phyloP scores from a whole-genome alignment of 1,284 basidiomycete species.

The Cryptococcus neoformans region DNA sequence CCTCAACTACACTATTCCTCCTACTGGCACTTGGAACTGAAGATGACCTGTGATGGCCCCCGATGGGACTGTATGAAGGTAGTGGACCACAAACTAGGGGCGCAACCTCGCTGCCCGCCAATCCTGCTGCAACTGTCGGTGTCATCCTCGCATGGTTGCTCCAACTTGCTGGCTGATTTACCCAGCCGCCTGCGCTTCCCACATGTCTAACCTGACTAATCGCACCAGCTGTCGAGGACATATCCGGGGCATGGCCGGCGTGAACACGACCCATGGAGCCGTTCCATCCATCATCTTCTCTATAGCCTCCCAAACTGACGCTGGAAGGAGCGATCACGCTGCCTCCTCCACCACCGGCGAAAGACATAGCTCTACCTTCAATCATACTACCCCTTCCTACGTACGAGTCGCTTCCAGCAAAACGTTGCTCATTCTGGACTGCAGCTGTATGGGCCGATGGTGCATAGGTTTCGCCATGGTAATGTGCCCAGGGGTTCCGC shows the following conservation, averaged over 20 bases:
- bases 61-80: too few species aligned
- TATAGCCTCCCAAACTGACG: constrained; percentile 2
- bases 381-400: neutral
- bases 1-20: neutral
- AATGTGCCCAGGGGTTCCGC: constrained; percentile 30
- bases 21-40: neutral
- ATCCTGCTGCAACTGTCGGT: constrained; percentile 4
- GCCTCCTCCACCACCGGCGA: neutral
- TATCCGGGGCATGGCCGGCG: constrained; percentile 25
- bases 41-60: neutral
- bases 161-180: constrained; percentile 16
- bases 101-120: neutral
- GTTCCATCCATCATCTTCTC: constrained; percentile 33
- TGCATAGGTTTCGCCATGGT: constrained; percentile 24
- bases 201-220: neutral
- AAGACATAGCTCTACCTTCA: neutral
- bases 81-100: neutral
- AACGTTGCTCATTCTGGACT: neutral
- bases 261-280: constrained; percentile 25
- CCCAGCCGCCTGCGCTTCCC: constrained; percentile 7
- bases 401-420: neutral
- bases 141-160: constrained; percentile 27
- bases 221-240: constrained; percentile 21
- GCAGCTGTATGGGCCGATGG: constrained; percentile 8
- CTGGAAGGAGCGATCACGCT: constrained; percentile 7